Conservation (phyloP, 1,284 basidiomycete genomes). For the Heimioporus retisporus region DNA sequence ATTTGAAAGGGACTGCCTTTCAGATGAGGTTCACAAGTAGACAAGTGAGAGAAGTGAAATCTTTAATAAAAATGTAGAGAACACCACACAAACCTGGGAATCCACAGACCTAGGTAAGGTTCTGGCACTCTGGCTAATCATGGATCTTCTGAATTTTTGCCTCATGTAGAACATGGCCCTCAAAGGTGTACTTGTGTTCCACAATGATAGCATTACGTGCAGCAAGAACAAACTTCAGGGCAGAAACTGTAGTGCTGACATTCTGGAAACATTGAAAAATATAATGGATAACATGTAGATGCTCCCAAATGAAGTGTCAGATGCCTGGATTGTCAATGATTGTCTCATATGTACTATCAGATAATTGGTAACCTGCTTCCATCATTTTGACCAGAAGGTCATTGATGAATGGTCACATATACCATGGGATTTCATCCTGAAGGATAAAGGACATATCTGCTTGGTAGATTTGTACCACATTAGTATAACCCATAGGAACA, state of each 20-base stretch:
- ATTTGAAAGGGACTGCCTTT: conserved; percentile 38
- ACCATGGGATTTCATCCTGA: conserved; percentile 1
- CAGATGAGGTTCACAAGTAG: conserved; percentile 26
- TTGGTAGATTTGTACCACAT: neutral
- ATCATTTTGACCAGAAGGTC: conserved; percentile 2
- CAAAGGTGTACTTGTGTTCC: conserved; percentile 36
- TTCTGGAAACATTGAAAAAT: conserved; percentile 1
- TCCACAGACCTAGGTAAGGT: neutral
- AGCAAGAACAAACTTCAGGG: conserved; percentile 35
- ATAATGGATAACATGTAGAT: conserved; percentile 16
- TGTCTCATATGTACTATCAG: neutral
- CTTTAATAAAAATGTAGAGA: conserved; percentile 33
- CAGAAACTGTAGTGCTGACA: conserved; percentile 35
- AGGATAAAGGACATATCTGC: too few species aligned
- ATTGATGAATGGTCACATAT: neutral
- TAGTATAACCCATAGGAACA: conserved; percentile 26
- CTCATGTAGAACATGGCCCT: neutral
- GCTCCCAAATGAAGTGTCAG: conserved; percentile 35
- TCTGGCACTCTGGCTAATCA: neutral
- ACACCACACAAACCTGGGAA: neutral
- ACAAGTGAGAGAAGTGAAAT: conserved; percentile 36
- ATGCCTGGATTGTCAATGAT: conserved; percentile 19
- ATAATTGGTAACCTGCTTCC: neutral
- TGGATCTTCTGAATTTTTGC: neutral
- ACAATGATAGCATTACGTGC: conserved; percentile 29